A percentile compares a stretch with the other conserved stretches of the same genome.
Evolutionary conservation across 495 filamentous ascomycete genomes (phyloP).

Genomic region (Neurospora cerealis): DNA sequence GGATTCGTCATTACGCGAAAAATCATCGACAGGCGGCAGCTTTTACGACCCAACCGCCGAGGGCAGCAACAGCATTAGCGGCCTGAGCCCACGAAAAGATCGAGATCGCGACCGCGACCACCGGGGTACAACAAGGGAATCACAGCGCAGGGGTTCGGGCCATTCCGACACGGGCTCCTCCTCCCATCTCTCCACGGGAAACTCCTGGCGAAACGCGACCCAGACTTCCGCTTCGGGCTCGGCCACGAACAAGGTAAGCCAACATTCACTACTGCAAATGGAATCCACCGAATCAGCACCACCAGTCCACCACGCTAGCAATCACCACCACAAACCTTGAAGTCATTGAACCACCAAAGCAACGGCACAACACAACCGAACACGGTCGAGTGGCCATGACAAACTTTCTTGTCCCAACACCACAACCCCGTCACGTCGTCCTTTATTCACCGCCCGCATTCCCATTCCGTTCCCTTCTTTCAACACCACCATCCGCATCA

Average conservation of each 20-base stretch:
- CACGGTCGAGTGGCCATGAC: neutral
- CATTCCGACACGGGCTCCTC: constrained; percentile 24
- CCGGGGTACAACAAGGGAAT: neutral
- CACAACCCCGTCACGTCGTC: constrained; percentile 2
- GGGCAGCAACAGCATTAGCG: constrained; percentile 24
- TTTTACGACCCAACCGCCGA: constrained; percentile 51
- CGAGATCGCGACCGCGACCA: neutral
- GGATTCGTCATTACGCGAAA: constrained; percentile 28
- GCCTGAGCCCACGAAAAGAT: neutral
- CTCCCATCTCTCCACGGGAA: neutral
- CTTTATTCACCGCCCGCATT: constrained; percentile 7
- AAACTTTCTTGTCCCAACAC: neutral
- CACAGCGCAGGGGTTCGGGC: constrained; percentile 25
- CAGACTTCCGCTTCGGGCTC: constrained; percentile 2
- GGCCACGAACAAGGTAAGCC: constrained; percentile 21
- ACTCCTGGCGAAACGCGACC: constrained; percentile 24
- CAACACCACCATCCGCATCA: constrained; percentile 4
- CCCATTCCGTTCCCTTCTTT: constrained; percentile 7
- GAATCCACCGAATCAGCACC: neutral
- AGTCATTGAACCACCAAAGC: neutral
- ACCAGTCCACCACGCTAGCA: neutral
- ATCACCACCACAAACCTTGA: neutral
- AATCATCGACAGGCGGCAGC: constrained; percentile 28
- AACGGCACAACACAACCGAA: neutral
- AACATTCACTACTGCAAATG: neutral